Evolutionary conservation across 2,329 filamentous ascomycete species (phyloP).

Genomic region (Hymenoscyphus occultus): DNA sequence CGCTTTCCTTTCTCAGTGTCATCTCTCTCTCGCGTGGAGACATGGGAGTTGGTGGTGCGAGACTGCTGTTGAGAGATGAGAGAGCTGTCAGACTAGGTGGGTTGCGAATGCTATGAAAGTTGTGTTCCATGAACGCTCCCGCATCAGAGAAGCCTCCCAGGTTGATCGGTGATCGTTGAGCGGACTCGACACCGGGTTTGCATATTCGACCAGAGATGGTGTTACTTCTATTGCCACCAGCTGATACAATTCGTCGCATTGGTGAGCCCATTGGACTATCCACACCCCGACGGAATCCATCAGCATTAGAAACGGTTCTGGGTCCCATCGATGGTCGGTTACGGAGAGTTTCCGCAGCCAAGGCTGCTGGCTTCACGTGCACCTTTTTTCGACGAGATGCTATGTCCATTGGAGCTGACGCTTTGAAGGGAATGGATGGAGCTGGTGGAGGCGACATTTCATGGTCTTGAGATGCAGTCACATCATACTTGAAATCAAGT

Average conservation of each 20-base stretch:
- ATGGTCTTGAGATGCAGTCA: slow-evolving; percentile 22
- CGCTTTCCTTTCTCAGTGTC: slow-evolving; percentile 26
- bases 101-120: slow-evolving; percentile 28
- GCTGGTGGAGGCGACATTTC: slow-evolving; percentile 26
- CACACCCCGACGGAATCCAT: slow-evolving; percentile 29
- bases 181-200: slow-evolving; percentile 32
- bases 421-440: slow-evolving; percentile 31
- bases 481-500: slow-evolving; percentile 26
- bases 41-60: slow-evolving; percentile 36
- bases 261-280: slow-evolving; percentile 34
- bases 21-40: slow-evolving; percentile 33
- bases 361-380: slow-evolving; percentile 32
- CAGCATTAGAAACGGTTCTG: slow-evolving; percentile 34
- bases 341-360: slow-evolving; percentile 29
- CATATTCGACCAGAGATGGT: slow-evolving; percentile 32
- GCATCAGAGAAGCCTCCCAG: slow-evolving; percentile 29
- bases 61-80: slow-evolving; percentile 33
- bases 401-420: slow-evolving; percentile 33
- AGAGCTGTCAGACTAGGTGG: slow-evolving; percentile 26
- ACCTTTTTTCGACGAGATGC: slow-evolving; percentile 35
- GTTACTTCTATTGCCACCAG: slow-evolving; percentile 31
- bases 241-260: slow-evolving; percentile 36
- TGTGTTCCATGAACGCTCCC: slow-evolving; percentile 32
- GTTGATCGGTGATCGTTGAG: slow-evolving; percentile 35
- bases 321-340: slow-evolving; percentile 31